Percentiles rank a stretch among this genome's conserved stretches.
These are phyloP conservation scores for Globisporangium radiosum DNA, from an alignment of 352 stramenopile species.

Conservation along the genomic window DNA sequence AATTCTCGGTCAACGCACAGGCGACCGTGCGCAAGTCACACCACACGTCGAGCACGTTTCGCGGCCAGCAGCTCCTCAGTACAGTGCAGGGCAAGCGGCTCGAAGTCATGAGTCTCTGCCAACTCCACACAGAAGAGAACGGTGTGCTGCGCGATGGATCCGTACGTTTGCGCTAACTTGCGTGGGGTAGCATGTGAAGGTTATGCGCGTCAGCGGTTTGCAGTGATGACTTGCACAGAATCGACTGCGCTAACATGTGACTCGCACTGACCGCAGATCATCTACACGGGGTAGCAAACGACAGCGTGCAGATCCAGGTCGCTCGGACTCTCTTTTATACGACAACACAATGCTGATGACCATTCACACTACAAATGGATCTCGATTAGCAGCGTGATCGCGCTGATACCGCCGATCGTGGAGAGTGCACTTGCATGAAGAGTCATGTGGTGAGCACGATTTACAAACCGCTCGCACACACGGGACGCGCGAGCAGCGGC, in stretches of 20 bases:
- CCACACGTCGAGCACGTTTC: slow-evolving; percentile 48
- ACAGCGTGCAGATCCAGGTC: not conserved
- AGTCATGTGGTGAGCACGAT: too few species aligned
- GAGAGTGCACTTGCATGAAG: too few species aligned
- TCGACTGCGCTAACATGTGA: not conserved
- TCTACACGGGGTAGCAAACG: not conserved
- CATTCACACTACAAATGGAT: too few species aligned
- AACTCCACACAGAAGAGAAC: slow-evolving; percentile 53
- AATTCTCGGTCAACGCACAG: slow-evolving; percentile 49
- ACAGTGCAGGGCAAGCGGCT: slow-evolving; percentile 67
- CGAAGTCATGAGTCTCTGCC: slow-evolving; percentile 62
- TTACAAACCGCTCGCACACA: too few species aligned
- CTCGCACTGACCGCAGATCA: not conserved
- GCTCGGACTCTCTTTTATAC: too few species aligned
- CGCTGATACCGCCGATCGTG: too few species aligned
- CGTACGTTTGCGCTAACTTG: slow-evolving; percentile 10
- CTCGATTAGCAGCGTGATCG: too few species aligned
- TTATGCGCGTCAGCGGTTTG: not conserved
- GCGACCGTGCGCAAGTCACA: slow-evolving; percentile 35
- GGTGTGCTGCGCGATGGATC: slow-evolving; percentile 38
- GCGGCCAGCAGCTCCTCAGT: slow-evolving; percentile 64
- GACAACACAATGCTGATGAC: too few species aligned
- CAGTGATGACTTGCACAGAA: too few species aligned
- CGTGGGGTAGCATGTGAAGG: not conserved
- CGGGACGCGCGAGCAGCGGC: too few species aligned